Base-by-base conservation (phyloP, 768 basidiomycete species). In the Tulasnella calospora region DNA sequence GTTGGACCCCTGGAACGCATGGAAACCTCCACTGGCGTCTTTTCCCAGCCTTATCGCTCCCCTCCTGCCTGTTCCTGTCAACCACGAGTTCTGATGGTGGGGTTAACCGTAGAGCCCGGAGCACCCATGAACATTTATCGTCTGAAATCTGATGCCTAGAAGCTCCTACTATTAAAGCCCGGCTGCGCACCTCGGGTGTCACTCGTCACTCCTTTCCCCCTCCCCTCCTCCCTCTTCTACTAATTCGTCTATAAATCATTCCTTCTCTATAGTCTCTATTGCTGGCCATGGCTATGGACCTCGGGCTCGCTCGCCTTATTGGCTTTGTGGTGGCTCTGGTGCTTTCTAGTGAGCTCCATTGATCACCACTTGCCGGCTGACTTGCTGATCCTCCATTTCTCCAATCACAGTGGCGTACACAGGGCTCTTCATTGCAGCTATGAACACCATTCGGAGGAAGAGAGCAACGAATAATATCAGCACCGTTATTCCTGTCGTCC, bases 371-470 rank as follows among this genome's bases (percentile, higher is more conserved):
- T 17, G 3, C 33, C 41, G 38, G 41, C 35, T 72, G 13, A 40
- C 38, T 6, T 23, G 40, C 67, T 46, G 40, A 71, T 27, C 17
- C n/a, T 40, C 15, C 35, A n/a, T 70, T 44, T 40, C 47, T 44
- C 55, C 10, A n/a, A 33, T 30, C 36, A 33, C 67, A 78, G 77
- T 71, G 35, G 35, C 69, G 21, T 78, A 71, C 51, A 78, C 77
- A 27, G 77, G 70, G 46, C 69, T 78, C 36, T 78, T 78, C 33
- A 36, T 47, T 33, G 41, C 61, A 46, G 77, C 77, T 30, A 40
- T 78, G 27, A 72, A 78, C 67, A 78, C 69, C 8, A 35, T 78
- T n/a, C 61, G 27, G 27, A 71, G 44, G 33, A 30, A 67, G 35
- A 44, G 41, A 69, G 69, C 23, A 27, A 71, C 67, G 41, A 55